Percentiles rank a stretch among this genome's conserved stretches.
Conservation (phyloP, 495 filamentous ascomycete genomes). For the Talaromyces liani region DNA sequence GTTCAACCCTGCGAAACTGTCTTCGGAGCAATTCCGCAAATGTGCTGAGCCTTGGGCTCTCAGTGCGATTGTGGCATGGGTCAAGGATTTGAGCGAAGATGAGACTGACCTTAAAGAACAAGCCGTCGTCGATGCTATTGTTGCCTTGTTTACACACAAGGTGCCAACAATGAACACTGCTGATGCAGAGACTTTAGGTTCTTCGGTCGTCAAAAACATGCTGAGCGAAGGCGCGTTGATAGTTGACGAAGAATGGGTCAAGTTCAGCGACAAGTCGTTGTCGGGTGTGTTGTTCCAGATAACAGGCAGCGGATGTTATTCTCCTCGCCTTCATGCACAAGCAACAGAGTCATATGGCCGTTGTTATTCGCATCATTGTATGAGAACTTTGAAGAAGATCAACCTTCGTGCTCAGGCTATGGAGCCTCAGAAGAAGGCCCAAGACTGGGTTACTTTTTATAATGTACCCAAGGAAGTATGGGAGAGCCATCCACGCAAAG, state of each 20-base stretch:
- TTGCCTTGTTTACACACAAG: conserved; percentile 88
- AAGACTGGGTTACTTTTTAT: conserved; percentile 92
- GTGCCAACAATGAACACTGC: conserved; percentile 98
- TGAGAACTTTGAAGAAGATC: conserved; percentile 88
- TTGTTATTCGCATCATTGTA: conserved; percentile 93
- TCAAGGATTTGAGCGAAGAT: conserved; percentile 81
- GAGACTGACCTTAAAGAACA: conserved; percentile 74
- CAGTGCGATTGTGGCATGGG: conserved; percentile 79
- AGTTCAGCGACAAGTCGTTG: conserved; percentile 67
- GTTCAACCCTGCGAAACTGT: conserved; percentile 84
- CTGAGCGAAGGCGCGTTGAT: conserved; percentile 68
- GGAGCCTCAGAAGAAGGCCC: conserved; percentile 57
- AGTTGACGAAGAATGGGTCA: conserved; percentile 96
- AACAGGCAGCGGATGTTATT: conserved; percentile 88
- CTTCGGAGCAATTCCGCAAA: conserved; percentile 72
- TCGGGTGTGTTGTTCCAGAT: conserved; percentile 90
- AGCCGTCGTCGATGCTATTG: conserved; percentile 75
- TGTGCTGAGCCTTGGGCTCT: conserved; percentile 92
- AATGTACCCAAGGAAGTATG: conserved; percentile 70
- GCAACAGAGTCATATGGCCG: conserved; percentile 57
- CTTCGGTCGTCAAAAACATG: conserved; percentile 76
- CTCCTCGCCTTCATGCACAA: conserved; percentile 69
- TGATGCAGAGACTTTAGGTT: conserved; percentile 83
- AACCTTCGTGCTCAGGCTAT: conserved; percentile 67
- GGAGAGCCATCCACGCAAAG: conserved; percentile 67